phyloP scores from a whole-genome alignment of 768 basidiomycete genomes.

The Ramaria rubella region DNA sequence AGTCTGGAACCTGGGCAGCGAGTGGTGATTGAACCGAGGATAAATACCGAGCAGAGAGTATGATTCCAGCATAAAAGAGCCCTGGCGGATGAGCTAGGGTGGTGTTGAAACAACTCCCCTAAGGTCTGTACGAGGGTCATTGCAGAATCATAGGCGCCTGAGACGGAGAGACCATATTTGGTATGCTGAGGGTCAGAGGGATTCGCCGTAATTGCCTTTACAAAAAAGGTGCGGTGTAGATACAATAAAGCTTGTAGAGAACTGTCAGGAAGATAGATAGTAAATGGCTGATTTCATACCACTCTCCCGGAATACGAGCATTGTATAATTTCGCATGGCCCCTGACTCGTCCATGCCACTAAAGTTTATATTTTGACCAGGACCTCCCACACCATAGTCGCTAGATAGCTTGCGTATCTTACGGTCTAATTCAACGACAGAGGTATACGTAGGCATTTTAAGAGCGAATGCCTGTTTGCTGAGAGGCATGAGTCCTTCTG shows the following conservation, averaged over 20 bases:
- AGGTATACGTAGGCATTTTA: neutral
- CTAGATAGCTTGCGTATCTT: constrained; percentile 8
- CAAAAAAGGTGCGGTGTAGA: constrained; percentile 72
- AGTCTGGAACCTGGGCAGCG: constrained; percentile 8
- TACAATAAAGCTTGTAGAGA: constrained; percentile 28
- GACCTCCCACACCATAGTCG: neutral
- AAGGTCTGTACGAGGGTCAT: constrained; percentile 5
- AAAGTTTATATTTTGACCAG: neutral
- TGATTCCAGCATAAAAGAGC: constrained; percentile 51
- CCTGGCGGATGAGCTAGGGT: constrained; percentile 31
- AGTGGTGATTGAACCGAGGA: neutral
- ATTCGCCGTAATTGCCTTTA: constrained; percentile 56
- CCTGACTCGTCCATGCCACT: neutral
- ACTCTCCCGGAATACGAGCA: constrained; percentile 5
- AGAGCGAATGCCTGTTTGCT: constrained; percentile 6
- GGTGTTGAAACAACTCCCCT: neutral
- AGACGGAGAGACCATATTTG: constrained; percentile 61
- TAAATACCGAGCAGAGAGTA: constrained; percentile 9
- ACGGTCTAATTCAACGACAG: constrained; percentile 9
- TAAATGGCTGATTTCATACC: neutral
- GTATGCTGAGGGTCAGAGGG: constrained; percentile 62
- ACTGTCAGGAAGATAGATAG: neutral
- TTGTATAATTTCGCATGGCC: constrained; percentile 6
- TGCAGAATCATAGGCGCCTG: constrained; percentile 62
- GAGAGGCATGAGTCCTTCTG: constrained; percentile 6